These are phyloP conservation scores for Cenchrus purpureus DNA, from an alignment of 176 grass and related monocot species.

Conservation along the genomic window DNA sequence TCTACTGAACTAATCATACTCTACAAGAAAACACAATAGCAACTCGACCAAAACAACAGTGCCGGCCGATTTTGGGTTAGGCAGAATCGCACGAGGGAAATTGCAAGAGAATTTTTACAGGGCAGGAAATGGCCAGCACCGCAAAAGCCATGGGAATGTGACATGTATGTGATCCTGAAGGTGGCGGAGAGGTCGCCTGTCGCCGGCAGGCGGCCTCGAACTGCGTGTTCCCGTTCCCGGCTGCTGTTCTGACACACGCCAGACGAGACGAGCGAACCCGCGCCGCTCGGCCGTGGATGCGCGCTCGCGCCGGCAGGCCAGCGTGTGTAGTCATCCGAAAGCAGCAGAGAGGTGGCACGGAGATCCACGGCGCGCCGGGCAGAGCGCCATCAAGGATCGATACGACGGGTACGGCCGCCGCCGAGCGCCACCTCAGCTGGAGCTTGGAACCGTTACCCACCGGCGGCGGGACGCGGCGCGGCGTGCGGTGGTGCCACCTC, in stretches of 20 bases:
- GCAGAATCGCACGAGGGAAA: neutral
- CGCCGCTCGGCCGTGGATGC: too few species aligned
- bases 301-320: neutral
- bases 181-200: neutral
- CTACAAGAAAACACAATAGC: neutral
- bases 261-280: too few species aligned
- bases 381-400: neutral
- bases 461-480: neutral
- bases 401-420: neutral
- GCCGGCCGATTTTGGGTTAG: neutral
- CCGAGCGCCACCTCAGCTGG: neutral
- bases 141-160: neutral
- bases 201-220: neutral
- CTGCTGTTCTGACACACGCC: slow-evolving; percentile 20
- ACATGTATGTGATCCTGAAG: neutral
- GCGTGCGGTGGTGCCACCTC: neutral
- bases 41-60: neutral
- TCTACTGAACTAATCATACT: neutral
- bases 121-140: neutral
- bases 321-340: neutral
- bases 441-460: neutral
- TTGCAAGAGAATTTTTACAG: neutral
- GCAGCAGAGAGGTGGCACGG: neutral
- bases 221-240: neutral
- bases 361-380: neutral